These are phyloP conservation scores for Trypanosoma rangeli DNA, from an alignment of 208 protist species.

Conservation along the genomic window DNA sequence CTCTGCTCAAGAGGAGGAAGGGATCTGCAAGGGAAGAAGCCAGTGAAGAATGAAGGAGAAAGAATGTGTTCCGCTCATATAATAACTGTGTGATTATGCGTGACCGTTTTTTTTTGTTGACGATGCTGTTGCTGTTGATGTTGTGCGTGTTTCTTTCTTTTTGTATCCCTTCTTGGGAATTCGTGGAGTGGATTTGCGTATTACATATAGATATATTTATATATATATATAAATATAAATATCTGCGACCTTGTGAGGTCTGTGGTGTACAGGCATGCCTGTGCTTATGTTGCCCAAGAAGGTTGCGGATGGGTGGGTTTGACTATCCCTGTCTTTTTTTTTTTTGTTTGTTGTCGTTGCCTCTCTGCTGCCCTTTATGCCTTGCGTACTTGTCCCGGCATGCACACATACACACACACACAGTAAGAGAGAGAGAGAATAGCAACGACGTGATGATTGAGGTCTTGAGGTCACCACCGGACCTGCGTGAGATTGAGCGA, in stretches of 20 bases:
- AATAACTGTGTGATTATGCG: background rate
- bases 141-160: too few relatives aligned
- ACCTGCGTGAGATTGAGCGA: conserved; percentile 14
- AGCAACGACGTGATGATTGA: background rate
- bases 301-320: too few relatives aligned
- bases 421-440: background rate
- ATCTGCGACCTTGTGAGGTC: too few relatives aligned
- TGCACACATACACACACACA: background rate
- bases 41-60: background rate
- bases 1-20: background rate
- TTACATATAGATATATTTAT: too few relatives aligned
- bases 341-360: background rate
- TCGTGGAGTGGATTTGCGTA: too few relatives aligned
- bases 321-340: too few relatives aligned
- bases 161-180: too few relatives aligned
- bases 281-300: too few relatives aligned
- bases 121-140: too few relatives aligned
- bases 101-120: too few relatives aligned
- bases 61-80: background rate
- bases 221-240: too few relatives aligned
- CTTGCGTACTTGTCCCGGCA: background rate
- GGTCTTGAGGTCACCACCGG: background rate
- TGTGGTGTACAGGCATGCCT: too few relatives aligned
- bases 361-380: background rate
- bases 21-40: background rate